phyloP scores from a whole-genome alignment of 1,284 basidiomycete species.

The Moesziomyces antarcticus region DNA sequence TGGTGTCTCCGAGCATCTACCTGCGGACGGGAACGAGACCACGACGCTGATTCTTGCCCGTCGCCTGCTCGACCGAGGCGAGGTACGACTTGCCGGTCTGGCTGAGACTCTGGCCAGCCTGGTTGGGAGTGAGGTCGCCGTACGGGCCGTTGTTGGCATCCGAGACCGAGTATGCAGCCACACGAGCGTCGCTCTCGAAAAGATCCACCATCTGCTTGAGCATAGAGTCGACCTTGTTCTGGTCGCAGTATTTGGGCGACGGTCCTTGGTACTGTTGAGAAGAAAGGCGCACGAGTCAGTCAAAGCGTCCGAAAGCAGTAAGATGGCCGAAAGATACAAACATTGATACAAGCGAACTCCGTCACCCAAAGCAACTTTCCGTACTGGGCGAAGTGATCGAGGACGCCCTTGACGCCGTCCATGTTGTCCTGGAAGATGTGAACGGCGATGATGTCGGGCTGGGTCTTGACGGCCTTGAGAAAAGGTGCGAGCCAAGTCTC shows the following conservation, averaged over 20 bases:
- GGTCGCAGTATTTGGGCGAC: constrained; percentile 40
- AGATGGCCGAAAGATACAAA: too few relatives aligned
- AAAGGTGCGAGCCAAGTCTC: constrained; percentile 50
- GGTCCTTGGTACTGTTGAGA: constrained; percentile 21
- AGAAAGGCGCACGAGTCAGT: too few relatives aligned
- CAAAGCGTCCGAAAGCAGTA: too few relatives aligned
- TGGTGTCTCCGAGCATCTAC: not conserved
- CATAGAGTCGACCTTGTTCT: constrained; percentile 43
- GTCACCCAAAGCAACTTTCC: constrained; percentile 52
- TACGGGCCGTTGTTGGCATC: constrained; percentile 55
- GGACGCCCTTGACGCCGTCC: constrained; percentile 43
- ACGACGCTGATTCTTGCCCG: constrained; percentile 8
- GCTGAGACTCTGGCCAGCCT: constrained; percentile 34
- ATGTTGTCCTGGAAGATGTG: constrained; percentile 61
- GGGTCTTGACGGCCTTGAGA: constrained; percentile 38
- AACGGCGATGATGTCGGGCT: constrained; percentile 59
- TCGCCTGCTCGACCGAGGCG: constrained; percentile 26
- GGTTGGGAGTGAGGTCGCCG: constrained; percentile 41
- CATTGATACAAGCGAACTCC: too few relatives aligned
- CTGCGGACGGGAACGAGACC: constrained; percentile 24
- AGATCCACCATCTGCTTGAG: constrained; percentile 43
- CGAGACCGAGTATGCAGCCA: constrained; percentile 51
- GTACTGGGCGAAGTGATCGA: constrained; percentile 55
- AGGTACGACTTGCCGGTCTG: constrained; percentile 37
- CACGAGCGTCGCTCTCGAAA: constrained; percentile 48